Evolutionary conservation across 1,284 basidiomycete genomes (phyloP).

Genomic region (Ustilago xerochloae): DNA sequence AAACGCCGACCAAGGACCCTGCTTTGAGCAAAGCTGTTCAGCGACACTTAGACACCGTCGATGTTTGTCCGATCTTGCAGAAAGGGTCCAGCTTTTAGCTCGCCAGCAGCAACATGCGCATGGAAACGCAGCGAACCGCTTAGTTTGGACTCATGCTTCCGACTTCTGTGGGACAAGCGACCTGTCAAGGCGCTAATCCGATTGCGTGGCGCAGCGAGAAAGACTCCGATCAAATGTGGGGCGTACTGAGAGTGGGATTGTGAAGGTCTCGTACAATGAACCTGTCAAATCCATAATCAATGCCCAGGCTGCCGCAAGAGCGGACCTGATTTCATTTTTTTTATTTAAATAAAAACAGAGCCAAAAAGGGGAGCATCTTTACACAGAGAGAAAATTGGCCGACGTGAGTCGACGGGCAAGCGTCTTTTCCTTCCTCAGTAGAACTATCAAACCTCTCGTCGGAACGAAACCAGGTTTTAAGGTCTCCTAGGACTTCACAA

Average conservation of each 20-base stretch:
- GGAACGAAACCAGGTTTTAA: too few relatives aligned
- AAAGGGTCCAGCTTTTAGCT: neutral
- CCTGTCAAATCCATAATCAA: constrained; percentile 28
- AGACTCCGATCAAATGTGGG: constrained; percentile 1
- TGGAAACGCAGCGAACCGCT: neutral
- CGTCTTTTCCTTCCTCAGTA: constrained; percentile 2
- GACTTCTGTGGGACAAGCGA: neutral
- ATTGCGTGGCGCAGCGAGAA: neutral
- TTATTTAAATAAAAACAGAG: neutral
- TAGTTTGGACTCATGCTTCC: neutral
- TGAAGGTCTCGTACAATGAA: constrained; percentile 11
- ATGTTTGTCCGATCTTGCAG: too few relatives aligned
- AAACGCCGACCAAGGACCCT: too few relatives aligned
- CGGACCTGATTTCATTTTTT: neutral
- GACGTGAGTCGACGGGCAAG: constrained; percentile 20
- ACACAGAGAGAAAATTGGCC: constrained; percentile 1
- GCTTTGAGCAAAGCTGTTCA: too few relatives aligned
- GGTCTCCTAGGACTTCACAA: too few relatives aligned
- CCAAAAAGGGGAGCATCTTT: neutral
- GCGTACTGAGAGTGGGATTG: neutral
- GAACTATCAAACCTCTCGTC: constrained; percentile 3
- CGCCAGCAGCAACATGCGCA: constrained; percentile 2
- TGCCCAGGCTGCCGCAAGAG: neutral
- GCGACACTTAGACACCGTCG: neutral
- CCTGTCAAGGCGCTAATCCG: constrained; percentile 18